Evolutionary conservation across 176 grass and related monocot species (phyloP), one percentile per base, ranked within the genome.

Genomic region (Elymus sibiricus): DNA sequence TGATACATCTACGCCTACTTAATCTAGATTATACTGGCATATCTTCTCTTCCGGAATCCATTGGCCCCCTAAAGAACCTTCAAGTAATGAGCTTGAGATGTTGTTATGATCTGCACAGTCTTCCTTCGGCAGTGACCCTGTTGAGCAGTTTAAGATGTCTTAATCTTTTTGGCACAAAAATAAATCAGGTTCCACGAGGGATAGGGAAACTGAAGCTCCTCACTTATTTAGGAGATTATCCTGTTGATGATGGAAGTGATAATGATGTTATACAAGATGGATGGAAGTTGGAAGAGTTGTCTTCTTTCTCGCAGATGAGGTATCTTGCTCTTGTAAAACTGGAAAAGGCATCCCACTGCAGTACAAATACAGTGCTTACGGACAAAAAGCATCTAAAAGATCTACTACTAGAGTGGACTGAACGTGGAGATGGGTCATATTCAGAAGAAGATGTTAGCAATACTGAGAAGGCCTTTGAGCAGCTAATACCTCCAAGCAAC

Each of bases 211-310:
- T 46, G 13, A 46, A 46, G 12, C 0, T 46, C 12, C 44, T 46
- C 0, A 46, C 44, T 14, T 5, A 0, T 14, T 5, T 46, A 1
- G 0, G 4, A 14, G 44, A 46, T 70, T 89, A 19, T 31, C 22
- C 39, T 6, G 10, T 86, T 3, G 37, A 24, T 79, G 15, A 17
- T 44, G 37, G 77, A 42, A 27, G 35, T 5, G 38, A 1, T 3
- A 16, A 59, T 84, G 5, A 15, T 22, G 21, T 24, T 29, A 10
- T 46, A 3, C 83, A 78, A 64, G 65, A 81, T 51, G 66, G 76
- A 38, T 85, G 76, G 76, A 19, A 81, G 1, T 81, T 85, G 56
- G 31, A 80, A 73, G 87, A 80, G 51, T 39, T 89, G 42, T 65
- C 65, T 89, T 43, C 3, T 14, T 14, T 66, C 28, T 66, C 28